phyloP scores from a whole-genome alignment of 1,139 yeast species.

The Magnusiomyces paraingens region DNA sequence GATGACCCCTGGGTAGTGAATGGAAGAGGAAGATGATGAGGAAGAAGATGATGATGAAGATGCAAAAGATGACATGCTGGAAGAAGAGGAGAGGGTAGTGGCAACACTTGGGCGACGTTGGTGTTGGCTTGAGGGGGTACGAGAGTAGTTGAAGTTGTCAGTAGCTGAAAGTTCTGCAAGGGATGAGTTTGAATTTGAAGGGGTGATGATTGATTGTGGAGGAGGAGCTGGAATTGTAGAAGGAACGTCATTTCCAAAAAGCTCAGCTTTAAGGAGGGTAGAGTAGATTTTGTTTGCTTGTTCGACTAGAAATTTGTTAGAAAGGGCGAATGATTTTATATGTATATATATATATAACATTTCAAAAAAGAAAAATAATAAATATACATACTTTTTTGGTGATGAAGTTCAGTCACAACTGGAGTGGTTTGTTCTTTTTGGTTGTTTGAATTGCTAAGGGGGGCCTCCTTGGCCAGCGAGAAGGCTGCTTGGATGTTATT shows the following conservation, averaged over 20 bases:
- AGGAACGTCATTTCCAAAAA: conserved; percentile 83
- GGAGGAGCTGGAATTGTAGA: conserved; percentile 36
- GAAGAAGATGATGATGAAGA: neutral
- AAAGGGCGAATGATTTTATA: conserved; percentile 58
- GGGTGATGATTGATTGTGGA: neutral
- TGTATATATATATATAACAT: no score
- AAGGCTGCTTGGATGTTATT: conserved; percentile 85
- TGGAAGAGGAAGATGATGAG: neutral
- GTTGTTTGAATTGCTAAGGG: conserved; percentile 27
- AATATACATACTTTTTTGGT: conserved; percentile 16
- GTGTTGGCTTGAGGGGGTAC: conserved; percentile 6
- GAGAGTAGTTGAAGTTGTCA: neutral
- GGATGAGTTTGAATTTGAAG: neutral
- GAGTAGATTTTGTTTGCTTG: conserved; percentile 87
- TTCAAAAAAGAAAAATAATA: conserved; percentile 15
- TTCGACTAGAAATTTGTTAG: conserved; percentile 49
- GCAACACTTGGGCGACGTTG: conserved; percentile 5
- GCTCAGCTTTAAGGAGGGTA: conserved; percentile 77
- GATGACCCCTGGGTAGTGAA: neutral
- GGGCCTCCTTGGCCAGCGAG: conserved; percentile 49
- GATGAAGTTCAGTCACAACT: conserved; percentile 11
- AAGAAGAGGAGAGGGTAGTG: neutral
- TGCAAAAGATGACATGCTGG: conserved; percentile 8
- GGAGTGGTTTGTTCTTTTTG: conserved; percentile 4
- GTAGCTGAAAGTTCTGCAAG: conserved; percentile 18